Conservation (phyloP, 495 filamentous ascomycete species). For the Trichoderma gamsii region DNA sequence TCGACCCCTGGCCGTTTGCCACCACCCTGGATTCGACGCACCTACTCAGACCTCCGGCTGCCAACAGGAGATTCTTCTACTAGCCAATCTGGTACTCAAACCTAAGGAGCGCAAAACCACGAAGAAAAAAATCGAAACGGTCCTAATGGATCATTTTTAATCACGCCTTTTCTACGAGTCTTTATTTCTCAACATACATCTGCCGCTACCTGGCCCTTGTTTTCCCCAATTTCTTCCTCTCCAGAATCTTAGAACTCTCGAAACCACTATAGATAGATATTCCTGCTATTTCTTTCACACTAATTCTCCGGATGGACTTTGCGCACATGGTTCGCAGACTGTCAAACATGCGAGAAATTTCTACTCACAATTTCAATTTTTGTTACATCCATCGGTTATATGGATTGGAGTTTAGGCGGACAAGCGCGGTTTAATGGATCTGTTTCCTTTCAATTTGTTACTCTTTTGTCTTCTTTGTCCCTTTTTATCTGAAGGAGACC, state of each 20-base stretch:
- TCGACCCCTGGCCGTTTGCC: background rate
- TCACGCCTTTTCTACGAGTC: no score
- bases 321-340: background rate
- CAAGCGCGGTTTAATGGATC: constrained; percentile 4
- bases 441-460: background rate
- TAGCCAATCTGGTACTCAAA: background rate
- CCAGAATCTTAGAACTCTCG: background rate
- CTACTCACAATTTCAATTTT: background rate
- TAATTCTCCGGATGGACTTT: background rate
- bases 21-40: background rate
- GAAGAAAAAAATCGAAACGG: background rate
- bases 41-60: background rate
- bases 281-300: background rate
- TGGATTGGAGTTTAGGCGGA: background rate
- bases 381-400: background rate
- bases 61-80: background rate
- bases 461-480: background rate
- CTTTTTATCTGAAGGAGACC: background rate
- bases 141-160: background rate
- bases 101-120: background rate
- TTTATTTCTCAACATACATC: no score
- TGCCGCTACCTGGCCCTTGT: background rate
- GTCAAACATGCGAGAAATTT: background rate
- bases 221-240: background rate
- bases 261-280: background rate